phyloP scores from a whole-genome alignment of 345 rosid species.

The Murraya koenigii region DNA sequence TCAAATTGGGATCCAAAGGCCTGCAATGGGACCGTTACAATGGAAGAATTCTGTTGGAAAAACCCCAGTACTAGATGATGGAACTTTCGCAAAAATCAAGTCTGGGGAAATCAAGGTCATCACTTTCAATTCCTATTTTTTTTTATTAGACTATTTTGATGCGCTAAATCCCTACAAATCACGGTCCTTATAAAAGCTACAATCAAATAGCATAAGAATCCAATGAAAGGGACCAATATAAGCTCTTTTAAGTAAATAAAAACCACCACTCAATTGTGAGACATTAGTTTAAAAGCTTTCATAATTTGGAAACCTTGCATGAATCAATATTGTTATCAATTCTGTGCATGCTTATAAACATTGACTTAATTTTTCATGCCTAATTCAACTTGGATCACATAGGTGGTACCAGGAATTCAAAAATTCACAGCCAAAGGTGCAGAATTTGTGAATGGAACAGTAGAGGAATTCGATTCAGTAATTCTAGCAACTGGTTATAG shows the following conservation, averaged over 20 bases:
- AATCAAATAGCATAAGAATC: not conserved
- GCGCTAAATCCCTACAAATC: not conserved
- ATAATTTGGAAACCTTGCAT: not conserved
- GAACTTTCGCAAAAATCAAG: slow-evolving; percentile 51
- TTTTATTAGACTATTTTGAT: not conserved
- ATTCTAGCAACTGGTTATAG: slow-evolving; percentile 51
- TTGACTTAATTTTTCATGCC: not conserved
- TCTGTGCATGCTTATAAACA: not conserved
- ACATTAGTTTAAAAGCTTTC: not conserved
- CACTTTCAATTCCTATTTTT: not conserved
- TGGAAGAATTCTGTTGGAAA: slow-evolving; percentile 56
- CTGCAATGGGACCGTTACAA: slow-evolving; percentile 65
- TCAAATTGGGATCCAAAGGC: slow-evolving; percentile 52
- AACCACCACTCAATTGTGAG: not conserved
- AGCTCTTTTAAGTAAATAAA: not conserved
- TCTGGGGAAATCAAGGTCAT: slow-evolving; percentile 62
- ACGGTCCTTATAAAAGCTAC: not conserved
- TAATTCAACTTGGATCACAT: not conserved
- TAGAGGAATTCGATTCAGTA: slow-evolving; percentile 36
- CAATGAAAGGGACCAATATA: not conserved
- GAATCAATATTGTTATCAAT: not conserved
- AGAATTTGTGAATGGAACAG: slow-evolving; percentile 39
- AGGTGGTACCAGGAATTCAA: slow-evolving; percentile 34
- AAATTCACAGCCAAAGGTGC: slow-evolving; percentile 38
- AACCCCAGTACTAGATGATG: slow-evolving; percentile 69